phyloP scores from a whole-genome alignment of 208 protist species.

The Leishmania major region DNA sequence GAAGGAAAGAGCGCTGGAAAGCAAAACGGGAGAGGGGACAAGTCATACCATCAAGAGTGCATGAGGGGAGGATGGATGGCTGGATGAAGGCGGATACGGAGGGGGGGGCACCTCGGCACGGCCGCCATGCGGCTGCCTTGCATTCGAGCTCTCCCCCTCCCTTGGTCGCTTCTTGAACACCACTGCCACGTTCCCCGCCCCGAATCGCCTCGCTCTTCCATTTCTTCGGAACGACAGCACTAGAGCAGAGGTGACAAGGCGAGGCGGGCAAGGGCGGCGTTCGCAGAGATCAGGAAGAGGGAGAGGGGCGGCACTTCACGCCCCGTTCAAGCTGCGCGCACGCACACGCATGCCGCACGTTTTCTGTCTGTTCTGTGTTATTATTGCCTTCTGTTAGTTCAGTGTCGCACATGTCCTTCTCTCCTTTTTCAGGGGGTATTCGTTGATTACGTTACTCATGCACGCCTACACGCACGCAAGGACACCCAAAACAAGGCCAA shows the following conservation, averaged over 20 bases:
- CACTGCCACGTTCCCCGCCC: background rate
- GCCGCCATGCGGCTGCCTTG: background rate
- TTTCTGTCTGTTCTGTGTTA: too few relatives aligned
- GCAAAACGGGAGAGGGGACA: background rate
- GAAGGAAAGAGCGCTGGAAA: background rate
- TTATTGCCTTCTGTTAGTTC: too few relatives aligned
- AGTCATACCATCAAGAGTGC: background rate
- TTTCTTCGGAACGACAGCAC: background rate
- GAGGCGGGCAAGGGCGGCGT: background rate
- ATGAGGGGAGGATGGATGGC: background rate
- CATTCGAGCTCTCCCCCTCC: background rate
- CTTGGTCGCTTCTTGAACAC: background rate
- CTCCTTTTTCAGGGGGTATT: too few relatives aligned
- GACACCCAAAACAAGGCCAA: background rate
- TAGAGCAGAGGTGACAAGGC: background rate
- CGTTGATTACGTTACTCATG: too few relatives aligned
- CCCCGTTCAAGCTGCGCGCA: background rate
- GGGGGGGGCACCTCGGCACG: background rate
- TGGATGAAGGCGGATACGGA: background rate
- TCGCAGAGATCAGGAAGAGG: background rate
- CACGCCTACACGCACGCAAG: background rate
- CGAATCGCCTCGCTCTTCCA: background rate
- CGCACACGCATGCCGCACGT: background rate
- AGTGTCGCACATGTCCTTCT: background rate
- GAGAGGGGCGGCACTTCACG: background rate